Conservation (phyloP, 2,329 filamentous ascomycete genomes). For the Hyphodiscus sp. region DNA sequence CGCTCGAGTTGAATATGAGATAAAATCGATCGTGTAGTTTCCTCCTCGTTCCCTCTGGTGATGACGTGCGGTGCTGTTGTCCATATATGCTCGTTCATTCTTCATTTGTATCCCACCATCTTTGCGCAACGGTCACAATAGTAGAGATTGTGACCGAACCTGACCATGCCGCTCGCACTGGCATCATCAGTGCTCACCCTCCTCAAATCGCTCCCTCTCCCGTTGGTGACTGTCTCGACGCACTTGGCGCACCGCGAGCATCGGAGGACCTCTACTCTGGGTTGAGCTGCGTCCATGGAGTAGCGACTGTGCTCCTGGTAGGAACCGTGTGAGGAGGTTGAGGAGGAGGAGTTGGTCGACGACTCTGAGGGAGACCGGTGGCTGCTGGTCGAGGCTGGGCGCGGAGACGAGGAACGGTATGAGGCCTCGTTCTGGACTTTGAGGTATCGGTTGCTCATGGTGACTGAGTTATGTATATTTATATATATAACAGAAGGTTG, state of each 20-base stretch:
- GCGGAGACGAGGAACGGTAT: neutral
- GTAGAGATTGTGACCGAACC: conserved; percentile 59
- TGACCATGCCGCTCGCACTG: conserved; percentile 54
- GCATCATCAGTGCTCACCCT: conserved; percentile 45
- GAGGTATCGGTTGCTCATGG: neutral
- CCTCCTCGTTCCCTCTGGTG: neutral
- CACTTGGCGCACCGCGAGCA: conserved; percentile 56
- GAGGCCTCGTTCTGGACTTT: neutral
- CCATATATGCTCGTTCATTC: neutral
- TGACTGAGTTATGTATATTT: neutral
- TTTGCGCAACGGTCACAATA: conserved; percentile 59
- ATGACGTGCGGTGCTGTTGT: neutral
- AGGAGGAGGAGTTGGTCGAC: neutral
- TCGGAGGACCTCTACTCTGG: conserved; percentile 49
- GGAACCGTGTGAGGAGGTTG: neutral
- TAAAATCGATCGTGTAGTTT: too few species aligned
- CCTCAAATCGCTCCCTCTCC: conserved; percentile 9
- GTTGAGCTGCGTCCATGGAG: neutral
- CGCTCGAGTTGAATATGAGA: too few species aligned
- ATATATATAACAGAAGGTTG: neutral
- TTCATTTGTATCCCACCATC: conserved; percentile 57
- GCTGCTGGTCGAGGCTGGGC: neutral
- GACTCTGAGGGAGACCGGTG: neutral
- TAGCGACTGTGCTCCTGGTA: neutral
- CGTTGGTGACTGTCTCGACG: conserved; percentile 47